Evolutionary conservation across 352 stramenopile genomes (phyloP).

Genomic region (Pythium volutum): DNA sequence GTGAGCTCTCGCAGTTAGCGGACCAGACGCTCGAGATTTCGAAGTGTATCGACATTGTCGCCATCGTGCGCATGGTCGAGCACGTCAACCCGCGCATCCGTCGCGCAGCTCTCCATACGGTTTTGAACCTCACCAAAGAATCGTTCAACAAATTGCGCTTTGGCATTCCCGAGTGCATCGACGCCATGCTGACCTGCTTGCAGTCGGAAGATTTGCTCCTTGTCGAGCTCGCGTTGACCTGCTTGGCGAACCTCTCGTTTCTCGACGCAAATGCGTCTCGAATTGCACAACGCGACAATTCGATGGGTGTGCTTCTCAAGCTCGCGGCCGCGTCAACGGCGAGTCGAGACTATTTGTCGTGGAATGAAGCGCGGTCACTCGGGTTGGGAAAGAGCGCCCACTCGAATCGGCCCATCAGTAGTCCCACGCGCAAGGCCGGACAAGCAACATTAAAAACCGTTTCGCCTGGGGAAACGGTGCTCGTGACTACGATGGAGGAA

Average conservation of each 20-base stretch:
- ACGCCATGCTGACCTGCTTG: conserved; percentile 46
- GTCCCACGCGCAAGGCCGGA: not conserved
- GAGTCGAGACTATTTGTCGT: conserved; percentile 52
- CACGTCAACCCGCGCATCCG: conserved; percentile 60
- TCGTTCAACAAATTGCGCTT: conserved; percentile 81
- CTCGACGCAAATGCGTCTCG: conserved; percentile 35
- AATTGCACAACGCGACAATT: conserved; percentile 38
- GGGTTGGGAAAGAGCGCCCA: conserved; percentile 9
- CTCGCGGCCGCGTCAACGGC: conserved; percentile 40
- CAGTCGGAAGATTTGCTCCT: conserved; percentile 58
- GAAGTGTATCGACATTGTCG: conserved; percentile 59
- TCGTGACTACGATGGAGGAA: conserved; percentile 4
- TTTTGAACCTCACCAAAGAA: conserved; percentile 65
- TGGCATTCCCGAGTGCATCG: conserved; percentile 49
- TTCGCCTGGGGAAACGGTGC: not conserved
- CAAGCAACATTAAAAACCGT: not conserved
- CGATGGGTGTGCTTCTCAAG: conserved; percentile 44
- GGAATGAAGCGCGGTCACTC: conserved; percentile 34
- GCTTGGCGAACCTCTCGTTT: conserved; percentile 70
- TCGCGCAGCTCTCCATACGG: conserved; percentile 47
- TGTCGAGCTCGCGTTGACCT: conserved; percentile 59
- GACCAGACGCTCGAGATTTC: conserved; percentile 71
- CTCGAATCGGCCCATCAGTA: not conserved
- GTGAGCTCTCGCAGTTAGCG: conserved; percentile 55
- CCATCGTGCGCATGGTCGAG: conserved; percentile 57